Evolutionary conservation across 192 early-diverging fungal genomes (phyloP), one percentile per base, ranked within the genome.

Genomic region (Coemansia sp.): DNA sequence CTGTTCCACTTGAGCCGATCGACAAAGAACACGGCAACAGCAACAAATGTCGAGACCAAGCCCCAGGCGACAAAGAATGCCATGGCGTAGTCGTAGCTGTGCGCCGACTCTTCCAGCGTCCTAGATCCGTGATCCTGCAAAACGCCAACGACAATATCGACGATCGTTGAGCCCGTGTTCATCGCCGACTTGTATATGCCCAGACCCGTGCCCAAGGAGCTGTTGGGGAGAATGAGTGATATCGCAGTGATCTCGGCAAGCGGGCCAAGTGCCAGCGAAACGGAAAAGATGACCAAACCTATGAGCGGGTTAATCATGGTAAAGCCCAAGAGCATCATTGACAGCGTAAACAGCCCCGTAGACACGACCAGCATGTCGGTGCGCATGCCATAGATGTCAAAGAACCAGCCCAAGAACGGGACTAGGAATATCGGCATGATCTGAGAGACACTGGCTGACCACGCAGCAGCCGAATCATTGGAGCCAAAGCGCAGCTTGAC

Each of bases 361-460:
- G 80, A 69, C 19, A 77, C 19, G 17, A 85, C 49, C 36, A 83
- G 65, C 67, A 76, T 73, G 17, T 74, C 73, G 0, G 87, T 86
- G 40, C 91, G 84, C 60, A 85, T 74, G 7, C 92, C 92, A 60
- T 73, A 82, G 56, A 82, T 70, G 73, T 93, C 90, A 42, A 93
- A 82, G 64, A 88, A 88, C 45, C 86, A 68, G 8, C 92, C 92
- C 22, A 93, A 68, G 64, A 91, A 87, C 3, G 92, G 92, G 59
- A 89, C 89, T 59, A 89, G 46, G 35, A 89, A 69, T 8, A 91
- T 83, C 19, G 92, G 92, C 61, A 90, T 73, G 14, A 90, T 77
- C 74, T 90, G 86, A 24, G 87, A 87, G 36, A 90, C 71, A 32
- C 88, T 89, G 7, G 91, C 90, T 9, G 84, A 83, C 74, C 86